A percentile compares a stretch with the other conserved stretches of the same genome.
Conservation (phyloP, 2,329 filamentous ascomycete species). For the Botrytis galanthina region DNA sequence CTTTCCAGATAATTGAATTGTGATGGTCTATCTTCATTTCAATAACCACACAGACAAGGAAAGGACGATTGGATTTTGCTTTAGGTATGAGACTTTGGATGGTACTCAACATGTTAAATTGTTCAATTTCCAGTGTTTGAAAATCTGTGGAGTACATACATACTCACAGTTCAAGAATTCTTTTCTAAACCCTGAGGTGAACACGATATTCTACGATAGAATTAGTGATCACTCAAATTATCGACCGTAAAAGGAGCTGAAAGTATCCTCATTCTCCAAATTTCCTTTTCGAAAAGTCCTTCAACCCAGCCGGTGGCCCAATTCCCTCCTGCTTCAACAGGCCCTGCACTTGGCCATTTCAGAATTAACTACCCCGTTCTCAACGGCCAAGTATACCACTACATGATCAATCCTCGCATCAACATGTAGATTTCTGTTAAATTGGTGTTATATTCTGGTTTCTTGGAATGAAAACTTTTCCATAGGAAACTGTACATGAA, state of each 20-base stretch:
- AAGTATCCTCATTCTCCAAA: neutral
- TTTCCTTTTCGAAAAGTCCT: neutral
- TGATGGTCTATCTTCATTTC: neutral
- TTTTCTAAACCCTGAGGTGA: neutral
- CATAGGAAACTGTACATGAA: too few species aligned
- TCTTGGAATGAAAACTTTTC: too few species aligned
- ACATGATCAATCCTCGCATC: neutral
- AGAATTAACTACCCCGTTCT: neutral
- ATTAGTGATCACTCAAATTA: neutral
- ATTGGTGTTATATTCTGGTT: too few species aligned
- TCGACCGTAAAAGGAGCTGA: neutral
- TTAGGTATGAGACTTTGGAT: neutral
- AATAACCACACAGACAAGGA: neutral
- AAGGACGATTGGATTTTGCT: neutral
- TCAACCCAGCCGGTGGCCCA: neutral
- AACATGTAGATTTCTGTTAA: too few species aligned
- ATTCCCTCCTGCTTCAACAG: neutral
- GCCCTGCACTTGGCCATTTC: neutral
- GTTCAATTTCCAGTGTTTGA: neutral
- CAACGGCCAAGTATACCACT: neutral
- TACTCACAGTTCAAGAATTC: neutral
- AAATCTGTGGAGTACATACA: neutral
- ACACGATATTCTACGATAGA: neutral
- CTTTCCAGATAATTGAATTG: neutral
- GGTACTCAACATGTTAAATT: accelerated